A percentile compares a stretch with the other conserved stretches of the same genome.
These are phyloP conservation scores for Cicer bijugum DNA, from an alignment of 306 rosid genomes.

Conservation along the genomic window DNA sequence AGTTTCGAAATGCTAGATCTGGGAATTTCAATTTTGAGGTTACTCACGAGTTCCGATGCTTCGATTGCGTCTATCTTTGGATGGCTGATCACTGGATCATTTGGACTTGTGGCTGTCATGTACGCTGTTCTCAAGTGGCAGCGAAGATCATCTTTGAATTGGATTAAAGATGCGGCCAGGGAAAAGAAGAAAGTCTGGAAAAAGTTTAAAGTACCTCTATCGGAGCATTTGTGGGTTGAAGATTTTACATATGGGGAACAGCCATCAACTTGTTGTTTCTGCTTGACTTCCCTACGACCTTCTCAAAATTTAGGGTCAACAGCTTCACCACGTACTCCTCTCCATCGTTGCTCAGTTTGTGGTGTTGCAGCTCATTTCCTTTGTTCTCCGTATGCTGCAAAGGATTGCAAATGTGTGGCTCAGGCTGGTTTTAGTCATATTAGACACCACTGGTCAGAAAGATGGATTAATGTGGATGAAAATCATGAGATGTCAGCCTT, in stretches of 20 bases:
- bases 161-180: constrained; percentile 79
- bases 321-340: constrained; percentile 53
- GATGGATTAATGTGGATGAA: constrained; percentile 73
- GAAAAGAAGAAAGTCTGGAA: constrained; percentile 78
- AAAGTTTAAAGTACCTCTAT: constrained; percentile 64
- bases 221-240: constrained; percentile 69
- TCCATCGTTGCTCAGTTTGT: constrained; percentile 82
- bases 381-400: constrained; percentile 67
- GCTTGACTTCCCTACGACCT: constrained; percentile 70
- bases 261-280: constrained; percentile 74
- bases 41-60: constrained; percentile 48
- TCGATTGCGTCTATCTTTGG: constrained; percentile 58
- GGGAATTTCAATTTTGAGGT: constrained; percentile 53
- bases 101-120: constrained; percentile 64
- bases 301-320: constrained; percentile 66
- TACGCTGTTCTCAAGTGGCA: constrained; percentile 75
- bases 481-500: constrained; percentile 63
- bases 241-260: constrained; percentile 68
- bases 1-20: constrained; percentile 52
- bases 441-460: constrained; percentile 83
- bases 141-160: constrained; percentile 65
- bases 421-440: constrained; percentile 71
- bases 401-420: constrained; percentile 80
- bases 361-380: constrained; percentile 80
- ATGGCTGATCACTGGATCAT: constrained; percentile 68